Percentiles rank a stretch among this genome's conserved stretches.
Conservation (phyloP, 2,329 filamentous ascomycete genomes). For the Celoporthe dispersa region DNA sequence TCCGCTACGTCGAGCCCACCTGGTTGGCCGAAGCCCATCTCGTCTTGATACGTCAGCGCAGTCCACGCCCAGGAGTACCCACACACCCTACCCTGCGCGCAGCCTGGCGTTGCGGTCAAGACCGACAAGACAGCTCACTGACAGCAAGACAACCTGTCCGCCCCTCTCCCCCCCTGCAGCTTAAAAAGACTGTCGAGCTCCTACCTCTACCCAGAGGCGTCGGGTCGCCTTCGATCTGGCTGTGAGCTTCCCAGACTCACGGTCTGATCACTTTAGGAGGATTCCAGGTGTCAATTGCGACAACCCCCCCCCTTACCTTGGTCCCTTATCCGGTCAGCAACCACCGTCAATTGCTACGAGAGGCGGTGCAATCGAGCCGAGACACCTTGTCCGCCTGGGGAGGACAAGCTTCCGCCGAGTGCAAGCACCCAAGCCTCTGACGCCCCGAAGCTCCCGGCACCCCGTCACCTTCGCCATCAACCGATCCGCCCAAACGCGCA, state of each 20-base stretch:
- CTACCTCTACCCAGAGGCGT: slow-evolving; percentile 9
- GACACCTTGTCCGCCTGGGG: slow-evolving; percentile 7
- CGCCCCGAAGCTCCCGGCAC: neutral
- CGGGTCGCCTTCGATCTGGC: slow-evolving; percentile 13
- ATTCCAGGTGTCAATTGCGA: slow-evolving; percentile 15
- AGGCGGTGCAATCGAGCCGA: slow-evolving; percentile 15
- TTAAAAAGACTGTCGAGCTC: neutral
- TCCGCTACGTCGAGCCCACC: slow-evolving; percentile 8
- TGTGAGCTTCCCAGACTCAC: slow-evolving; percentile 22
- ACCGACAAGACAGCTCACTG: slow-evolving; percentile 11
- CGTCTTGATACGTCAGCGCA: slow-evolving; percentile 19
- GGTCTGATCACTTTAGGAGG: slow-evolving; percentile 15
- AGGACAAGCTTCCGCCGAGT: neutral
- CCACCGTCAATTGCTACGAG: slow-evolving; percentile 18
- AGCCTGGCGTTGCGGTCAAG: slow-evolving; percentile 25
- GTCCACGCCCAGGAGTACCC: slow-evolving; percentile 21
- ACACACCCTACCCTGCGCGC: slow-evolving; percentile 16
- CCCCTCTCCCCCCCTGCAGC: slow-evolving; percentile 10
- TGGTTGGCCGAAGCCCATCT: neutral
- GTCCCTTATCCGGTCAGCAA: slow-evolving; percentile 16
- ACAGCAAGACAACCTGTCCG: slow-evolving; percentile 14
- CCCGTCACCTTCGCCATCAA: neutral
- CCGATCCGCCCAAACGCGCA: slow-evolving; percentile 2
- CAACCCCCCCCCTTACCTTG: neutral
- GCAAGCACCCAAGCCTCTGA: slow-evolving; percentile 12